Conservation (phyloP, 2,329 filamentous ascomycete genomes). For the Exophiala calicioides region DNA sequence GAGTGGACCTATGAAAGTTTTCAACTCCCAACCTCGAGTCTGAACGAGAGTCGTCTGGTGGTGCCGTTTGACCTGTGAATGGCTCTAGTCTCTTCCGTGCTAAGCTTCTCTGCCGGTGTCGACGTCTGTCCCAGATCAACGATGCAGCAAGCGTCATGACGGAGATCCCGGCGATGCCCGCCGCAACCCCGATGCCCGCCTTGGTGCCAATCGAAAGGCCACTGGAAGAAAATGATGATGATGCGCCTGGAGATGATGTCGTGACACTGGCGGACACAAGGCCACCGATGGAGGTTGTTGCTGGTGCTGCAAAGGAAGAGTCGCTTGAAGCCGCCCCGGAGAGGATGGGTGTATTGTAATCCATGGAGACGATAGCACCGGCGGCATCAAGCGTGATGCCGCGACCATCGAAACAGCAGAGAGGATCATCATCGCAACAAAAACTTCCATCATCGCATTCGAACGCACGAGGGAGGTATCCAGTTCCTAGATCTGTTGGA, state of each 20-base stretch:
- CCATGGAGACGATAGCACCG: constrained; percentile 1
- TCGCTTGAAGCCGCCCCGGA: too few relatives aligned
- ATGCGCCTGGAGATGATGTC: not conserved
- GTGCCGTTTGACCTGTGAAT: too few relatives aligned
- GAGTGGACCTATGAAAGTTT: too few relatives aligned
- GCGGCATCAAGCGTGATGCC: not conserved
- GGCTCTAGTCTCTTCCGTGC: too few relatives aligned
- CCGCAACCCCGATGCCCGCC: not conserved
- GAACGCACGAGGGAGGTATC: constrained; percentile 4
- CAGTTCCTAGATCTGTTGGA: constrained; percentile 1
- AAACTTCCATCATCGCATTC: constrained; percentile 5
- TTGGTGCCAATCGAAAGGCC: constrained; percentile 1
- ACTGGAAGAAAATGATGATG: not conserved
- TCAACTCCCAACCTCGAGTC: too few relatives aligned
- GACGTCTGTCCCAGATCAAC: too few relatives aligned
- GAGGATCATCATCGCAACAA: constrained; percentile 4
- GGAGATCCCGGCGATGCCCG: not conserved
- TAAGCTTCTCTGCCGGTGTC: too few relatives aligned
- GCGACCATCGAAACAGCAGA: not conserved
- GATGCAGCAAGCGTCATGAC: not conserved
- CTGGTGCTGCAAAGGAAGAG: not conserved
- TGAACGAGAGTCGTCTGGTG: too few relatives aligned
- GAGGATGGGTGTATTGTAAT: not conserved
- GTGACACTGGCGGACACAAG: not conserved
- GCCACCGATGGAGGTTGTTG: not conserved